These are phyloP conservation scores for Madurella fahalii DNA, from an alignment of 2,329 filamentous ascomycete species.

Conservation along the genomic window DNA sequence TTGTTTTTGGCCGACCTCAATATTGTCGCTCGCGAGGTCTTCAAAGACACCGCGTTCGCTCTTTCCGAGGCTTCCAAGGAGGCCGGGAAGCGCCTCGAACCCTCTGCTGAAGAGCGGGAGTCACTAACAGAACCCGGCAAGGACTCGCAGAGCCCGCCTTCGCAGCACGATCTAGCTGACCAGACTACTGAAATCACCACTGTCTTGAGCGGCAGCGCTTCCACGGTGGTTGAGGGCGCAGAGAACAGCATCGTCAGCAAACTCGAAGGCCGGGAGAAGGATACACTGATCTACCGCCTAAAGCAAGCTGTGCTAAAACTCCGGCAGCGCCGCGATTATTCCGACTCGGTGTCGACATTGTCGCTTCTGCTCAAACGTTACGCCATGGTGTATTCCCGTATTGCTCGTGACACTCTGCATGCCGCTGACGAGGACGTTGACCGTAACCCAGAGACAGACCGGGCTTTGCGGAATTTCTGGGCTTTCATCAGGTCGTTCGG, in stretches of 20 bases:
- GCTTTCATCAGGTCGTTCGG: constrained; percentile 75
- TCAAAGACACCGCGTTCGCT: constrained; percentile 79
- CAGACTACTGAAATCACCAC: constrained; percentile 53
- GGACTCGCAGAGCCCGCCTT: constrained; percentile 46
- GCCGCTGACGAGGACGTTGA: constrained; percentile 67
- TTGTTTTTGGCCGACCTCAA: constrained; percentile 78
- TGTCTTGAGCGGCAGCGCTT: constrained; percentile 49
- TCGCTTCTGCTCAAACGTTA: constrained; percentile 74
- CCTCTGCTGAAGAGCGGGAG: constrained; percentile 57
- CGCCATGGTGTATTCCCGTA: constrained; percentile 70
- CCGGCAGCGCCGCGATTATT: constrained; percentile 74
- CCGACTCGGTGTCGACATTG: constrained; percentile 77
- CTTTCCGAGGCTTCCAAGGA: constrained; percentile 71
- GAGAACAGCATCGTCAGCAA: constrained; percentile 70
- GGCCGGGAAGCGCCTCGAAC: constrained; percentile 68
- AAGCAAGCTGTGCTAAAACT: constrained; percentile 73
- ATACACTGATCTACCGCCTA: constrained; percentile 69
- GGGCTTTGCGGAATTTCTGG: constrained; percentile 78
- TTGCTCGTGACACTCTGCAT: constrained; percentile 61
- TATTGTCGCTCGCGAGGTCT: constrained; percentile 75
- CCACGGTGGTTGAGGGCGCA: constrained; percentile 55
- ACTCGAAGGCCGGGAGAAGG: constrained; percentile 65
- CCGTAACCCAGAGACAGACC: constrained; percentile 69
- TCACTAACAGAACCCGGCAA: constrained; percentile 47
- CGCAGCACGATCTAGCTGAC: constrained; percentile 60